Evolutionary conservation across 176 grass and related monocot species (phyloP).

Genomic region (Alloteropsis semialata): DNA sequence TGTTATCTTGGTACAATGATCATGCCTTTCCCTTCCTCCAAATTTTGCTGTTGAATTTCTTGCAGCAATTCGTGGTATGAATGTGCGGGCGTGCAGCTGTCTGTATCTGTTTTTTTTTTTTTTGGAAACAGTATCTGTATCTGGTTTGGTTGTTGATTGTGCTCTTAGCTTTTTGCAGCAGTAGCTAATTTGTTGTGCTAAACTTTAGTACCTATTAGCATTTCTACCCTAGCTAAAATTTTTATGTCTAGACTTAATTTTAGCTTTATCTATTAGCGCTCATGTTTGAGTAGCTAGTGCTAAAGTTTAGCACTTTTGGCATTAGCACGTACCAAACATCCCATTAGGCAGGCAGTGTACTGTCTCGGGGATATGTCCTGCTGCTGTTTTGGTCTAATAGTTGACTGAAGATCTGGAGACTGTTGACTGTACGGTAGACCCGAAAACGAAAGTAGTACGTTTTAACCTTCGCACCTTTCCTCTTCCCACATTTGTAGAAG

Average conservation of each 20-base stretch:
- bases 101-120: no score
- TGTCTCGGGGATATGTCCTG: background rate
- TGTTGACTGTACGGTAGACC: background rate
- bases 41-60: background rate
- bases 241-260: no score
- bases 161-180: background rate
- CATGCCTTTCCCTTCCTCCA: slow-evolving; percentile 15
- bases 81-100: no score
- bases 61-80: background rate
- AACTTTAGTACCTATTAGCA: no score
- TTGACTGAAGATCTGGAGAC: background rate
- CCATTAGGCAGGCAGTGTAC: no score
- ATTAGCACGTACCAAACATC: no score
- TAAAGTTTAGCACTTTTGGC: no score
- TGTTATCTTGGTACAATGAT: slow-evolving; percentile 16
- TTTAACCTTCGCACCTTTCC: background rate
- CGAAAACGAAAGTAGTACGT: background rate
- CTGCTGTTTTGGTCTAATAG: background rate
- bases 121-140: no score
- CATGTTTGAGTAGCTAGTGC: no score
- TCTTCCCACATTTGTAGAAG: background rate
- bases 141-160: background rate
- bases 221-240: no score
- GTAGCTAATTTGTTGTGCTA: no score
- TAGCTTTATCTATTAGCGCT: no score